These are phyloP conservation scores for Roridomyces roridus DNA, from an alignment of 768 basidiomycete genomes.

Conservation along the genomic window DNA sequence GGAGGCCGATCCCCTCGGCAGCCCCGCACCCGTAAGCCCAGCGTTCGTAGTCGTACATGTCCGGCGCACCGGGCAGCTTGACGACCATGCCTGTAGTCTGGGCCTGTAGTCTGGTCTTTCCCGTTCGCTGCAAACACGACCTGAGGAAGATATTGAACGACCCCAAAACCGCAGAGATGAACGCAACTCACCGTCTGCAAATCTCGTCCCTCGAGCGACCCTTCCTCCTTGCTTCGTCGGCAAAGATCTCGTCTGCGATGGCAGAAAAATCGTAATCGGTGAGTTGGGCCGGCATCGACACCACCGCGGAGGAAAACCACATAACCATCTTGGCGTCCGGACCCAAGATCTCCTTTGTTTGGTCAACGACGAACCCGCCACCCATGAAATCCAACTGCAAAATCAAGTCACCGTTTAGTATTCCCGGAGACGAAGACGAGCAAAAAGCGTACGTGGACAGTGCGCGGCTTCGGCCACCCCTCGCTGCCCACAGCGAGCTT, in stretches of 20 bases:
- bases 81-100: background rate
- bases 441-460: slow-evolving; percentile 3
- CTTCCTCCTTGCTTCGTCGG: background rate
- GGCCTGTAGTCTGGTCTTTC: background rate
- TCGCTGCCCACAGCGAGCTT: background rate
- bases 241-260: background rate
- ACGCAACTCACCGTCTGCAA: background rate
- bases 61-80: slow-evolving; percentile 5
- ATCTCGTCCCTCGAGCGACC: slow-evolving; percentile 13
- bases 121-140: slow-evolving; percentile 6
- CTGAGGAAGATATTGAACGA: background rate
- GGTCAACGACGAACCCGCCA: slow-evolving; percentile 1
- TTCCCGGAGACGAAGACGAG: no score
- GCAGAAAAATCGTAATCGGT: slow-evolving; percentile 9
- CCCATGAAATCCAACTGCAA: slow-evolving; percentile 6
- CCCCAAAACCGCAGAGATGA: background rate
- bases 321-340: slow-evolving; percentile 10
- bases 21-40: background rate
- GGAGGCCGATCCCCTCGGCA: background rate
- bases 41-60: slow-evolving; percentile 22
- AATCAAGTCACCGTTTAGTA: background rate
- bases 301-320: background rate
- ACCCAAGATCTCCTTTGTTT: slow-evolving; percentile 3
- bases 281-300: background rate
- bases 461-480: slow-evolving; percentile 2